phyloP scores from a whole-genome alignment of 1,139 yeast species.

The Geotrichum restrictum region DNA sequence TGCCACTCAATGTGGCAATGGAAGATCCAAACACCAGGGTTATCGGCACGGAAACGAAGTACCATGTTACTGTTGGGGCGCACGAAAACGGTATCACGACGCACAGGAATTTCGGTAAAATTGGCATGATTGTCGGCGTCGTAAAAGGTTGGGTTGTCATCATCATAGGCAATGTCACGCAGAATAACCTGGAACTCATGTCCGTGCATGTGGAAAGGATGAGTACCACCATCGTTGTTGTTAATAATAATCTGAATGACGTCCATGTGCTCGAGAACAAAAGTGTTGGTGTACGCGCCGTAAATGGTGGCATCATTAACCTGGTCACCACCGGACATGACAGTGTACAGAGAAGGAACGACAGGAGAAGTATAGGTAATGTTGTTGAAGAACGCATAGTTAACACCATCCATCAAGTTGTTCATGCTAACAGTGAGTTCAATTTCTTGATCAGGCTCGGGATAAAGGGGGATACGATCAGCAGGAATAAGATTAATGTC shows the following conservation, averaged over 20 bases:
- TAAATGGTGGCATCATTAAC: slow-evolving; percentile 58
- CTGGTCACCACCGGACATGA: slow-evolving; percentile 55
- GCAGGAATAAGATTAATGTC: slow-evolving; percentile 64
- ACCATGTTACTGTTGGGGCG: slow-evolving; percentile 64
- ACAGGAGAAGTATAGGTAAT: slow-evolving; percentile 71
- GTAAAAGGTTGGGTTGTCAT: slow-evolving; percentile 48
- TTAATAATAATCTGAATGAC: slow-evolving; percentile 62
- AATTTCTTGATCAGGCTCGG: slow-evolving; percentile 64
- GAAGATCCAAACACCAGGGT: slow-evolving; percentile 92
- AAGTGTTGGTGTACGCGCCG: slow-evolving; percentile 74
- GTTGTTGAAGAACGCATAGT: slow-evolving; percentile 88
- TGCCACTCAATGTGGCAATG: slow-evolving; percentile 97
- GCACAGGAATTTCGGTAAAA: slow-evolving; percentile 61
- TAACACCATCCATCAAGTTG: slow-evolving; percentile 74
- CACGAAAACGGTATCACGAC: slow-evolving; percentile 64
- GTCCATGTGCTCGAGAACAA: slow-evolving; percentile 64
- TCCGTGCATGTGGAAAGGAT: slow-evolving; percentile 88
- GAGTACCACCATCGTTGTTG: slow-evolving; percentile 70
- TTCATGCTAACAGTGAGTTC: slow-evolving; percentile 70
- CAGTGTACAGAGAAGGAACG: slow-evolving; percentile 77
- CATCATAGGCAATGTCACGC: slow-evolving; percentile 51
- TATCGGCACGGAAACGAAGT: slow-evolving; percentile 66
- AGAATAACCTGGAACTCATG: slow-evolving; percentile 67
- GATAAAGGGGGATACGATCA: slow-evolving; percentile 48
- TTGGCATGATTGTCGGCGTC: slow-evolving; percentile 49